Conservation (phyloP, 306 rosid genomes). For the Gillenia trifoliata region DNA sequence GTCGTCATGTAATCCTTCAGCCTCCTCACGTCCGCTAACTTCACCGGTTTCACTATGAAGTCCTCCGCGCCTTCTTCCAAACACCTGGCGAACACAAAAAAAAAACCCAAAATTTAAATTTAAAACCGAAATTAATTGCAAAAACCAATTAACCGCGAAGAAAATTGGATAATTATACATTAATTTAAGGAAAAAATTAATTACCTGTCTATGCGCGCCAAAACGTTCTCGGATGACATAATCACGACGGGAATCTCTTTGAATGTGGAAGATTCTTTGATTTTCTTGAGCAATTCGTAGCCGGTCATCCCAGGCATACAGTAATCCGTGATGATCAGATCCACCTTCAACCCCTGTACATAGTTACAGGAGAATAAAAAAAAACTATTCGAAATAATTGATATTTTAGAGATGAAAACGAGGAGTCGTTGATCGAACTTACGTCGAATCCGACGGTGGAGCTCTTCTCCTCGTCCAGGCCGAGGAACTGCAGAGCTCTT, state of each 20-base stretch:
- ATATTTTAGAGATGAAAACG: background rate
- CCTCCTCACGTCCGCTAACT: conserved; percentile 77
- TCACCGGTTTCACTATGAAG: conserved; percentile 93
- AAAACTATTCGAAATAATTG: background rate
- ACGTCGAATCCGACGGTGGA: conserved; percentile 61
- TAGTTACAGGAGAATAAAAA: background rate
- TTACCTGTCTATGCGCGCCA: conserved; percentile 89
- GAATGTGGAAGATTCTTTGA: conserved; percentile 79
- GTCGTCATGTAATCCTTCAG: conserved; percentile 48
- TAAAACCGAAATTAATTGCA: background rate
- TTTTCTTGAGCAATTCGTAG: conserved; percentile 83
- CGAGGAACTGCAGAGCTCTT: conserved; percentile 82
- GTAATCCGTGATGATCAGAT: conserved; percentile 92
- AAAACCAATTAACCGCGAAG: background rate
- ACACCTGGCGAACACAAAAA: conserved; percentile 36
- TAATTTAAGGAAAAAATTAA: too few relatives aligned
- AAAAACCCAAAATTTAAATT: background rate
- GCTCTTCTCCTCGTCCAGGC: conserved; percentile 59
- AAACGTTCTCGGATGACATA: conserved; percentile 91
- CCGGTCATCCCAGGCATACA: conserved; percentile 99
- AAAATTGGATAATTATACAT: background rate
- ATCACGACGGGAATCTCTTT: conserved; percentile 86
- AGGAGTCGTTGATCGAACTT: conserved; percentile 1
- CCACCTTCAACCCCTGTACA: conserved; percentile 64
- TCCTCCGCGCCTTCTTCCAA: conserved; percentile 98